Conservation (phyloP, 2,329 filamentous ascomycete genomes). For the Mycocentrospora acerina region DNA sequence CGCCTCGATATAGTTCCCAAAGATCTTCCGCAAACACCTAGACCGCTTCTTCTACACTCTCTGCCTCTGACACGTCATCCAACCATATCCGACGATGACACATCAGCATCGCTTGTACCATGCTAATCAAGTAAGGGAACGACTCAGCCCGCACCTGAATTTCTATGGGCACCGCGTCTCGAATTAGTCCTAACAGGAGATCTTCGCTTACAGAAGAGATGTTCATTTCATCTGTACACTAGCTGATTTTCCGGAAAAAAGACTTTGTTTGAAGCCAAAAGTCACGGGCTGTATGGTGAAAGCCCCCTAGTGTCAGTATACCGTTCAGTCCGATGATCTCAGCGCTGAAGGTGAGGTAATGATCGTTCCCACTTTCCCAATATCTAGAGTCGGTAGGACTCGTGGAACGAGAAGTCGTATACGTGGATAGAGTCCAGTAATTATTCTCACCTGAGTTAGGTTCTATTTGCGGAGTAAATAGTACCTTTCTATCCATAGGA, state of each 20-base stretch:
- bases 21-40: not conserved
- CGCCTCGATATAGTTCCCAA: not conserved
- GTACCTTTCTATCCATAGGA: not conserved
- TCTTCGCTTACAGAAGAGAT: too few relatives aligned
- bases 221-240: not conserved
- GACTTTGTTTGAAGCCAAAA: conserved; percentile 4
- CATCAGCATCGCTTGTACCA: conserved; percentile 1
- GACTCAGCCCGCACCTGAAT: not conserved
- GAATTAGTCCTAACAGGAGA: too few relatives aligned
- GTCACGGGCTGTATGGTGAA: not conserved
- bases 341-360: conserved; percentile 1
- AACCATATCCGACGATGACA: not conserved
- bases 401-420: not conserved
- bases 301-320: conserved; percentile 1
- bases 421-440: too few relatives aligned
- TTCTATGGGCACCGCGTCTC: conserved; percentile 2
- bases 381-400: not conserved
- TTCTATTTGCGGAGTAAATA: not conserved
- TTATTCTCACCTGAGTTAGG: too few relatives aligned
- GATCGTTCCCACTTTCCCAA: not conserved
- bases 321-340: conserved; percentile 6
- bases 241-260: not conserved
- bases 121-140: conserved; percentile 1
- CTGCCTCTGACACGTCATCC: not conserved
- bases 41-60: not conserved